phyloP scores from a whole-genome alignment of 805 yeast genomes.

The Ogataea zsoltii region DNA sequence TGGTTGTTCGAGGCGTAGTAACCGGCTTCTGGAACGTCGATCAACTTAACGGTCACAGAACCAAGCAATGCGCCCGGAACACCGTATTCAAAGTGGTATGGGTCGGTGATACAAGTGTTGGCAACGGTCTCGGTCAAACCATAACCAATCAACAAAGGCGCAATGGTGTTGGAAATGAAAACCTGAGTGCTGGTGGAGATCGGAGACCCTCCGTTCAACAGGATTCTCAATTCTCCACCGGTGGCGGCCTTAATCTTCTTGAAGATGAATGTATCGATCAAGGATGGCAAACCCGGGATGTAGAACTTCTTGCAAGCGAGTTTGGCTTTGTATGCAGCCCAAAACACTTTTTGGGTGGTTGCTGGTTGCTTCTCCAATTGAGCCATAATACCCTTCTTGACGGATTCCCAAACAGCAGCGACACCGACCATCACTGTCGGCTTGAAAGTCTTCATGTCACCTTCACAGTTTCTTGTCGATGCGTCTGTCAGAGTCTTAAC shows the following conservation, averaged over 20 bases:
- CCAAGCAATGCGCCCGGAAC: conserved; percentile 84
- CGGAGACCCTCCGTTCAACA: conserved; percentile 93
- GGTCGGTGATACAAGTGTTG: conserved; percentile 70
- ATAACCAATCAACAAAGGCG: conserved; percentile 90
- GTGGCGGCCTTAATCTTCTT: conserved; percentile 91
- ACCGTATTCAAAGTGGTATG: conserved; percentile 65
- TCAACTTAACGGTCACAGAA: conserved; percentile 80
- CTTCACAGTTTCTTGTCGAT: conserved; percentile 79
- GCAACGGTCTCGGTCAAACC: conserved; percentile 98
- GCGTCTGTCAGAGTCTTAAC: conserved; percentile 87
- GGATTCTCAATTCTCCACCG: conserved; percentile 77
- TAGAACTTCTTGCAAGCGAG: conserved; percentile 58
- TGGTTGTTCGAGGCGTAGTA: conserved; percentile 87
- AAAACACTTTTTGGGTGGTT: conserved; percentile 74
- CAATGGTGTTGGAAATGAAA: conserved; percentile 72
- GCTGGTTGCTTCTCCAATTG: conserved; percentile 70
- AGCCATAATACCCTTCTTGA: conserved; percentile 85
- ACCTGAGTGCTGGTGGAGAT: conserved; percentile 77
- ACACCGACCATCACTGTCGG: conserved; percentile 98
- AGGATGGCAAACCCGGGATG: conserved; percentile 73
- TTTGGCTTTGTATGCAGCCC: conserved; percentile 85
- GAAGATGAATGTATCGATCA: conserved; percentile 75
- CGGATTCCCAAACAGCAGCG: conserved; percentile 97
- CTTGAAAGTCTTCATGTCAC: conserved; percentile 82
- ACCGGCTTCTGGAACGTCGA: conserved; percentile 90